phyloP scores from a whole-genome alignment of 441 rosid genomes.

The Dalechampia spathulata region DNA sequence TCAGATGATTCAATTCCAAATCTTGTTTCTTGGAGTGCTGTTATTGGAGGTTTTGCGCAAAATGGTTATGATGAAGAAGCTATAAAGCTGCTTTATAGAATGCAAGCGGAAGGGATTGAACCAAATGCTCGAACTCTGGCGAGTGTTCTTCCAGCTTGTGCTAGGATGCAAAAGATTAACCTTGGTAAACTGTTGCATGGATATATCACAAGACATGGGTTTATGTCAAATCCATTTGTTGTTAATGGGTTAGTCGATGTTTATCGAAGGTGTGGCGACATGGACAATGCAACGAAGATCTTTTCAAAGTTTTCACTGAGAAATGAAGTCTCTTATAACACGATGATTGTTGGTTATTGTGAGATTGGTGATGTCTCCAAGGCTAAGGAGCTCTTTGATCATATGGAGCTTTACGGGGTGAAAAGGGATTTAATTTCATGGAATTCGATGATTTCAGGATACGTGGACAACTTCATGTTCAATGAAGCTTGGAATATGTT shows the following conservation, averaged over 20 bases:
- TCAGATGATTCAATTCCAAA: conserved; percentile 28
- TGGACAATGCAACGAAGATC: conserved; percentile 38
- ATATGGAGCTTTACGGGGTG: conserved; percentile 32
- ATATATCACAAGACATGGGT: conserved; percentile 38
- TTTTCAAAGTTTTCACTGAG: conserved; percentile 39
- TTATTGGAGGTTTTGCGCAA: conserved; percentile 50
- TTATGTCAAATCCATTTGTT: conserved; percentile 35
- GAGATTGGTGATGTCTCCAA: conserved; percentile 35
- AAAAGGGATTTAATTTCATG: conserved; percentile 45
- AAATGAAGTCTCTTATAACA: conserved; percentile 43
- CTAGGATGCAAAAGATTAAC: conserved; percentile 35
- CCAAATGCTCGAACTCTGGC: conserved; percentile 52
- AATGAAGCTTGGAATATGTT: conserved; percentile 39
- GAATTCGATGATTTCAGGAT: conserved; percentile 64
- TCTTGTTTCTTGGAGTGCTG: conserved; percentile 56
- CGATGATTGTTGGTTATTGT: conserved; percentile 53
- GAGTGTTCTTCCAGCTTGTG: conserved; percentile 56
- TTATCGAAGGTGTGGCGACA: conserved; percentile 51
- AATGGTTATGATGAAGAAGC: conserved; percentile 53
- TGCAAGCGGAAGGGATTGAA: conserved; percentile 38
- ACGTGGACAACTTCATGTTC: conserved; percentile 32
- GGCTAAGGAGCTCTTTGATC: conserved; percentile 41
- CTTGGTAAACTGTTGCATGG: conserved; percentile 51
- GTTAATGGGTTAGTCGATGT: conserved; percentile 56
- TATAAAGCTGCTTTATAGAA: conserved; percentile 29